A percentile compares a stretch with the other conserved stretches of the same genome.
Conservation (phyloP, 495 filamentous ascomycete genomes). For the Cryomyces minteri region DNA sequence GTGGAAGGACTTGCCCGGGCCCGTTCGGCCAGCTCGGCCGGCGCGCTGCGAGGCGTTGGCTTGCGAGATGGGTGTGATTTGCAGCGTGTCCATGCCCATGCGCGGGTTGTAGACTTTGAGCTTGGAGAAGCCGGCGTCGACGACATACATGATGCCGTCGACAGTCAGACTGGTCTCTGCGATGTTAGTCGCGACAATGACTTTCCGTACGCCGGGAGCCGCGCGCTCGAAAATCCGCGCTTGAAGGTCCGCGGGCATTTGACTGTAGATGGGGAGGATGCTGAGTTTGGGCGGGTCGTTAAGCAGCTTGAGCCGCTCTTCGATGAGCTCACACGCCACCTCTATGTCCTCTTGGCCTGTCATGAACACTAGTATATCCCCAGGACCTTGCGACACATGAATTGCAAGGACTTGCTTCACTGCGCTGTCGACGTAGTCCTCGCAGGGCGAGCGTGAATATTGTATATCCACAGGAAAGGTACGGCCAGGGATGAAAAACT, state of each 20-base stretch:
- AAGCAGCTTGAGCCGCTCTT: conserved; percentile 72
- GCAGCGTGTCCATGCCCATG: conserved; percentile 98
- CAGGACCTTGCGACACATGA: conserved; percentile 76
- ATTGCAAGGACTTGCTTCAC: conserved; percentile 97
- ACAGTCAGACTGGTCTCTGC: conserved; percentile 97
- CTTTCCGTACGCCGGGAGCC: conserved; percentile 78
- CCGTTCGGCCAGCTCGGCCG: conserved; percentile 85
- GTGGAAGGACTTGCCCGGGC: conserved; percentile 88
- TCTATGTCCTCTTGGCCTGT: conserved; percentile 99
- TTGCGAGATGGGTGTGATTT: conserved; percentile 95
- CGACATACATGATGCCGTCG: conserved; percentile 98
- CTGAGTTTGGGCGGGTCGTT: conserved; percentile 91
- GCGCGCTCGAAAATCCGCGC: conserved; percentile 95
- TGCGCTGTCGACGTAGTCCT: conserved; percentile 94
- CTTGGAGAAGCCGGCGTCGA: conserved; percentile 91
- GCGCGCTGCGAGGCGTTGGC: conserved; percentile 90
- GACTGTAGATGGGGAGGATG: conserved; percentile 96
- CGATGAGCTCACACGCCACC: conserved; percentile 81
- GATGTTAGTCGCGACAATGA: conserved; percentile 97
- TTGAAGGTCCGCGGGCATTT: conserved; percentile 97
- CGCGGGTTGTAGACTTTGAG: conserved; percentile 96
- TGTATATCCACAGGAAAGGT: conserved; percentile 97
- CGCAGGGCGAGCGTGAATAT: conserved; percentile 86
- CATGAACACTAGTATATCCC: conserved; percentile 98
- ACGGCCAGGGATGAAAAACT: conserved; percentile 89